A percentile compares a stretch with the other conserved stretches of the same genome.
phyloP scores from a whole-genome alignment of 305 asterid genomes.

The Nicotiana rustica region DNA sequence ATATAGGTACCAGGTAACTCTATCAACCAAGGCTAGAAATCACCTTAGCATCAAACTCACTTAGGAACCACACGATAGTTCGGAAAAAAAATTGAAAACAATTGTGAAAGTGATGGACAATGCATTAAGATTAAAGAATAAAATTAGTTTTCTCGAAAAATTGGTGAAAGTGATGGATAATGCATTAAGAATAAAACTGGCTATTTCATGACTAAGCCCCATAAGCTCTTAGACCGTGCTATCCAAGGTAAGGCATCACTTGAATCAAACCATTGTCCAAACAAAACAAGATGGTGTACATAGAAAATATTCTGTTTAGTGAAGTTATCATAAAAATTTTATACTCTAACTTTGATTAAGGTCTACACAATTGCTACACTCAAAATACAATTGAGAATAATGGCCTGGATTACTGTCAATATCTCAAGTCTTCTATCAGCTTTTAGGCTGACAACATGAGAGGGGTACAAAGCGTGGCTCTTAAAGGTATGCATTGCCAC shows the following conservation, averaged over 20 bases:
- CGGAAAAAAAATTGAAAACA: background rate
- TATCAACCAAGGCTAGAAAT: too few species aligned
- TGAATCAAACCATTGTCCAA: background rate
- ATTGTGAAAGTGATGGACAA: background rate
- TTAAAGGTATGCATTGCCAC: background rate
- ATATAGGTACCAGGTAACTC: too few species aligned
- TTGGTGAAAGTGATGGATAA: background rate
- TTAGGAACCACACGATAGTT: too few species aligned
- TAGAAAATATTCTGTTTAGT: background rate
- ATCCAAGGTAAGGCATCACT: constrained; percentile 29
- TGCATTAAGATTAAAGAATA: background rate
- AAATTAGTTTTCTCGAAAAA: background rate
- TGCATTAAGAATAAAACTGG: constrained; percentile 12
- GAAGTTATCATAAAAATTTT: background rate
- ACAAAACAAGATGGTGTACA: background rate
- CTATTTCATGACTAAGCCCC: background rate
- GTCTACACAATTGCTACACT: background rate
- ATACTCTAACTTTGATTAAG: background rate
- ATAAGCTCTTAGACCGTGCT: background rate
- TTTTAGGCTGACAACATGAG: background rate
- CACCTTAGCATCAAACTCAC: too few species aligned
- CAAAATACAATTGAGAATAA: too few species aligned
- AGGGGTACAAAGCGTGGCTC: background rate
- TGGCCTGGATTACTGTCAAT: too few species aligned
- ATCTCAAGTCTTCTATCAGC: too few species aligned